Conservation (phyloP, 108 stramenopile species). For the Cyclotella kingstonii region DNA sequence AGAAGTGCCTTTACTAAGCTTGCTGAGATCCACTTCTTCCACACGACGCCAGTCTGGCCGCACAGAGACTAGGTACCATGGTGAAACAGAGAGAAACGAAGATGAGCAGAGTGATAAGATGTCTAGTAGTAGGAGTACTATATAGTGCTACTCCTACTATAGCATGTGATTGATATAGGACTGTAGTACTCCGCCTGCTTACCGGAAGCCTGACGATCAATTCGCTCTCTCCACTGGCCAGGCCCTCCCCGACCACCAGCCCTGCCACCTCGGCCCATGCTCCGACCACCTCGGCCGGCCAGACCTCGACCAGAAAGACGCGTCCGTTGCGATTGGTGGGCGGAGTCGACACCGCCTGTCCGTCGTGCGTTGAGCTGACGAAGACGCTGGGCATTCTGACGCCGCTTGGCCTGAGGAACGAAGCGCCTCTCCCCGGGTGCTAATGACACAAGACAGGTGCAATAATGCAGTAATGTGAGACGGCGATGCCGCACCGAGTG, state of each 20-base stretch:
- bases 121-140: too few relatives aligned
- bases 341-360: constrained; percentile 30
- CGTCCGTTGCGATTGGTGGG: constrained; percentile 34
- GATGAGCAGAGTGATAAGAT: not conserved
- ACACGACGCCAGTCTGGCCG: constrained; percentile 84
- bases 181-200: not conserved
- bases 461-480: too few relatives aligned
- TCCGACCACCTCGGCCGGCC: constrained; percentile 54
- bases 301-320: constrained; percentile 45
- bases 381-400: constrained; percentile 59
- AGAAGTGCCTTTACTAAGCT: constrained; percentile 77
- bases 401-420: constrained; percentile 56
- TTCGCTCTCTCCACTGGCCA: constrained; percentile 48
- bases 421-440: constrained; percentile 44
- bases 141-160: too few relatives aligned
- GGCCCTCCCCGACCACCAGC: too few relatives aligned
- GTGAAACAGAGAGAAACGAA: constrained; percentile 11
- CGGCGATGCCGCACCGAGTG: too few relatives aligned
- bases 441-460: too few relatives aligned
- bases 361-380: constrained; percentile 74
- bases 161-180: not conserved
- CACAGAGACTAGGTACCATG: constrained; percentile 89
- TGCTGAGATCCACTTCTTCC: constrained; percentile 92
- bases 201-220: constrained; percentile 45
- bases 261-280: constrained; percentile 34